Evolutionary conservation across 805 yeast species (phyloP), one percentile per base, ranked within the genome.

Genomic region (Naumovozyma baii): DNA sequence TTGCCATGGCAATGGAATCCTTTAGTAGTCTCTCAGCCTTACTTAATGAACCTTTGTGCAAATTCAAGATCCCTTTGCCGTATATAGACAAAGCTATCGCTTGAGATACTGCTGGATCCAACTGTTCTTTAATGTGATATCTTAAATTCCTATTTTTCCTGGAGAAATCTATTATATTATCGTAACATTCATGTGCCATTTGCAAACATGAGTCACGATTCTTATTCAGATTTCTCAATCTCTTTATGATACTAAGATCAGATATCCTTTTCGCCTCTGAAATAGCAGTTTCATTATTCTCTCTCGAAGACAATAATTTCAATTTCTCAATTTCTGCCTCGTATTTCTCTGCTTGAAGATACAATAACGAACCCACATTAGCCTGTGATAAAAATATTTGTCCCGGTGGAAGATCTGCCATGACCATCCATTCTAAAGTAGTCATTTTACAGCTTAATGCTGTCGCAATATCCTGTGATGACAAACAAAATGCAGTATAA

Each of bases 61-160:
- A 61, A 33, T 74, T 70, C 9, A 85, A 70, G 4, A 87, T 94
- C 2, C 96, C 97, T 31, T 84, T 66, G 0, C 95, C 94, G 54
- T 83, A 88, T 0, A 86, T 76, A 0, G 95, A 77, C 55, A 88
- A 67, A 0, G 94, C 92, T 32, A 82, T 76, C 1, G 83, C 76
- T 46, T 83, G 85, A 25, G 74, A 70, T 10, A 81, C 60, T 5
- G 65, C 62, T 9, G 59, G 57, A 36, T 68, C 71, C 17, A 72
- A 49, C 33, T 65, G 61, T 28, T 60, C 63, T 19, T 52, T 52
- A 34, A 54, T 46, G 34, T 59, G 59, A 42, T 53, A 61, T 39
- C 60, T 51, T 17, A 61, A 36, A 37, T 56, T 61, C 16, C 51
- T 51, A 38, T 61, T 57, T 33, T 50, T 53, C 43, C 68, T 69